These are phyloP conservation scores for Citeromyces matritensis DNA, from an alignment of 805 yeast genomes.

Conservation along the genomic window DNA sequence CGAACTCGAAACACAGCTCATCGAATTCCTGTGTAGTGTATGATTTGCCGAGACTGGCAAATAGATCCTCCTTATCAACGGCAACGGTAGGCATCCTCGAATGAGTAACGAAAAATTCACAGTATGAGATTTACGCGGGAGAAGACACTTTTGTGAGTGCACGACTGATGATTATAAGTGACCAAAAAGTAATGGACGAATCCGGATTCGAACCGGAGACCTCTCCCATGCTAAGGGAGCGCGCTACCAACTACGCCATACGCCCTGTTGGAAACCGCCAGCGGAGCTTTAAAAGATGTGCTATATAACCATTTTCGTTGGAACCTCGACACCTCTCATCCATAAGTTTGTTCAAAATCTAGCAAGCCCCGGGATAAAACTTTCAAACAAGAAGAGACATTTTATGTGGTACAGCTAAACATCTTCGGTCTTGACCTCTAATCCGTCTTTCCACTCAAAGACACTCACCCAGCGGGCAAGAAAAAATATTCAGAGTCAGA, in stretches of 20 bases:
- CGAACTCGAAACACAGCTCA: slow-evolving; percentile 93
- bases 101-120: not conserved
- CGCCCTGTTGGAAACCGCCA: slow-evolving; percentile 35
- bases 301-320: not conserved
- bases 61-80: slow-evolving; percentile 89
- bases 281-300: not conserved
- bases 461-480: no score
- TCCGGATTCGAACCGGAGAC: slow-evolving; percentile 71
- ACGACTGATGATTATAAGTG: slow-evolving; percentile 1
- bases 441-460: no score
- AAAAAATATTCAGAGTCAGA: no score
- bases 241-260: slow-evolving; percentile 76
- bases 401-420: no score
- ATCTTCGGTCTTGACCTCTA: no score
- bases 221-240: slow-evolving; percentile 70
- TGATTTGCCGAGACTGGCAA: slow-evolving; percentile 52
- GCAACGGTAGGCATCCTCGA: slow-evolving; percentile 84
- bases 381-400: no score
- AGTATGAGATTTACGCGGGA: no score
- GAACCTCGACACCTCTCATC: no score
- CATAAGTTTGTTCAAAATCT: no score
- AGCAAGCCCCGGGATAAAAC: no score
- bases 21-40: slow-evolving; percentile 87
- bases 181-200: slow-evolving; percentile 36
- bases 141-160: slow-evolving; percentile 1